Evolutionary conservation across 257 asterid species (phyloP).

Genomic region (Ballota nigra): DNA sequence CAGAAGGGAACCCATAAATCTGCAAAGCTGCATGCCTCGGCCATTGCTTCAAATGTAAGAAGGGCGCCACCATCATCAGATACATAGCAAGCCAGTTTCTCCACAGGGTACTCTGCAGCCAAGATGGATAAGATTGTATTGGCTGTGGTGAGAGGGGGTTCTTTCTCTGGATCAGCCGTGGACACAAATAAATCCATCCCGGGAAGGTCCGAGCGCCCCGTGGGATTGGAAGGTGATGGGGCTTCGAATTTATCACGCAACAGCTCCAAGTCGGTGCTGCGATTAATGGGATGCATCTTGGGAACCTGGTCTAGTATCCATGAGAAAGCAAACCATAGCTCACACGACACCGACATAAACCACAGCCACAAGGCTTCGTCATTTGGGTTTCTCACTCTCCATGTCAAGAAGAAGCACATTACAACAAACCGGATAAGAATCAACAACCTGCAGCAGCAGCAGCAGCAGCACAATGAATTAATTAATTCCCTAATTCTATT

Average conservation of each 20-base stretch:
- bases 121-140: constrained; percentile 59
- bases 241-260: constrained; percentile 48
- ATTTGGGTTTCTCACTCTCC: constrained; percentile 58
- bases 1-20: constrained; percentile 69
- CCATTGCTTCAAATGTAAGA: constrained; percentile 69
- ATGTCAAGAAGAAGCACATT: constrained; percentile 43
- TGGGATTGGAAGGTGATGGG: constrained; percentile 50
- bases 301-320: constrained; percentile 67
- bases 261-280: constrained; percentile 34
- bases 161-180: constrained; percentile 68
- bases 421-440: constrained; percentile 36
- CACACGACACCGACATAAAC: constrained; percentile 54
- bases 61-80: constrained; percentile 72
- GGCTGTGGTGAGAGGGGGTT: constrained; percentile 58
- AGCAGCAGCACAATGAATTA: too few relatives aligned
- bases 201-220: constrained; percentile 58
- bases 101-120: constrained; percentile 59
- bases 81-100: constrained; percentile 52
- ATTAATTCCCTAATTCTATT: too few relatives aligned
- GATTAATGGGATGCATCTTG: constrained; percentile 43
- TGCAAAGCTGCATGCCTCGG: constrained; percentile 67
- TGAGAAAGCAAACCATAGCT: constrained; percentile 66
- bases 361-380: constrained; percentile 63
- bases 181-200: constrained; percentile 59
- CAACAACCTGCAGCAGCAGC: constrained; percentile 32